Percentiles rank a stretch among this genome's conserved stretches.
Evolutionary conservation across 2,329 filamentous ascomycete genomes (phyloP).

Genomic region (Ophiocordyceps polyrhachis-furcata): DNA sequence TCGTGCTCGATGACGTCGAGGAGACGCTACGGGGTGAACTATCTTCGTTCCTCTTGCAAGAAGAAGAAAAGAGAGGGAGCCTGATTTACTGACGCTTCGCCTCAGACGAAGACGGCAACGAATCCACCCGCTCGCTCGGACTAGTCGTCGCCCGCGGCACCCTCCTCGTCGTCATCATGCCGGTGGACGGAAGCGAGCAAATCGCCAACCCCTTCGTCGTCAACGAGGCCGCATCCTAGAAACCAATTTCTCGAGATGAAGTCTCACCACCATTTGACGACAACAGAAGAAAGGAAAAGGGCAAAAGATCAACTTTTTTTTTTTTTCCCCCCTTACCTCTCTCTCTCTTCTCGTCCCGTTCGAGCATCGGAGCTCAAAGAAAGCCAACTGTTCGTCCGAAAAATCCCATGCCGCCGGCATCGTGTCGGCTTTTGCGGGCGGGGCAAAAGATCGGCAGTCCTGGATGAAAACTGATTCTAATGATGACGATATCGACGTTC

Average conservation of each 20-base stretch:
- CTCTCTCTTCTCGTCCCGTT: too few relatives aligned
- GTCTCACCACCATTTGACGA: background rate
- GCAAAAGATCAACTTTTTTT: too few relatives aligned
- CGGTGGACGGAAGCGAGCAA: constrained; percentile 84
- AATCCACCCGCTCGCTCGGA: constrained; percentile 61
- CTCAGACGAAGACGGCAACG: constrained; percentile 81
- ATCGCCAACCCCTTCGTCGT: constrained; percentile 87
- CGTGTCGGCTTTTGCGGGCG: too few relatives aligned
- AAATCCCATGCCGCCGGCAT: too few relatives aligned
- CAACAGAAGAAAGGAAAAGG: too few relatives aligned
- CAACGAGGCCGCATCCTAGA: constrained; percentile 33
- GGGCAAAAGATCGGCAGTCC: too few relatives aligned
- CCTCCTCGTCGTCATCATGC: constrained; percentile 78
- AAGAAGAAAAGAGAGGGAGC: too few relatives aligned
- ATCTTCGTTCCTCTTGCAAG: background rate
- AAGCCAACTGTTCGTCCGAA: too few relatives aligned
- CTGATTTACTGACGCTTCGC: background rate
- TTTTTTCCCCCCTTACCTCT: too few relatives aligned
- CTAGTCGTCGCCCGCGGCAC: constrained; percentile 84
- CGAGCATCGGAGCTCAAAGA: too few relatives aligned
- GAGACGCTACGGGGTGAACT: constrained; percentile 74
- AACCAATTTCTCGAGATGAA: background rate
- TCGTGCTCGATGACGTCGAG: constrained; percentile 86
- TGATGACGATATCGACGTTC: too few relatives aligned
- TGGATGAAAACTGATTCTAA: too few relatives aligned